Percentiles rank a stretch among this genome's conserved stretches.
phyloP scores from a whole-genome alignment of 306 rosid species.

The Rosa persica region DNA sequence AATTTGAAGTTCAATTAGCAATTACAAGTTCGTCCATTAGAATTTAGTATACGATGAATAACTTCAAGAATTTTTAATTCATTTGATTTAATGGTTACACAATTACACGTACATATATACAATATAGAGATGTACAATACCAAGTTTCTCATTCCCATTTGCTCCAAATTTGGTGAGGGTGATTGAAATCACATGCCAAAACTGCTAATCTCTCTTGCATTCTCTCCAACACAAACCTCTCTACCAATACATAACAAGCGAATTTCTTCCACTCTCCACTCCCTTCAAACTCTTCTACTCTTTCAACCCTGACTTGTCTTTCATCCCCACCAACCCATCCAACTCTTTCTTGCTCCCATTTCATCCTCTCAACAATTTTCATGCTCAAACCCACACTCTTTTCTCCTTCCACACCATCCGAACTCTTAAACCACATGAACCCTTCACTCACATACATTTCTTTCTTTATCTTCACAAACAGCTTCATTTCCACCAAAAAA shows the following conservation, averaged over 20 bases:
- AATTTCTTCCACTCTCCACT: slow-evolving; percentile 36
- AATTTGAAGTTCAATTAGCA: no score
- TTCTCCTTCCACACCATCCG: slow-evolving; percentile 29
- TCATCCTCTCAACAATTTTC: slow-evolving; percentile 58
- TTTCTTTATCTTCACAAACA: slow-evolving; percentile 13
- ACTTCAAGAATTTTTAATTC: no score
- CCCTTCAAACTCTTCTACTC: slow-evolving; percentile 52
- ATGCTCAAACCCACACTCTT: slow-evolving; percentile 48
- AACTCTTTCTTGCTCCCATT: slow-evolving; percentile 40
- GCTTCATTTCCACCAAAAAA: slow-evolving; percentile 39
- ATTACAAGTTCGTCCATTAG: no score
- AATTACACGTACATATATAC: neutral
- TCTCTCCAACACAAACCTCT: slow-evolving; percentile 48
- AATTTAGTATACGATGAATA: no score
- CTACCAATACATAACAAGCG: slow-evolving; percentile 44
- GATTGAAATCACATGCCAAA: slow-evolving; percentile 41
- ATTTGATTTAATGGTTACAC: neutral
- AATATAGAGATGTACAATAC: no score
- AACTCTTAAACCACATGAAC: slow-evolving; percentile 47
- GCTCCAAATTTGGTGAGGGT: slow-evolving; percentile 40
- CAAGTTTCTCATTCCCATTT: slow-evolving; percentile 45
- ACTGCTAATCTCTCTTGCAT: slow-evolving; percentile 35
- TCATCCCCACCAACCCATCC: slow-evolving; percentile 41
- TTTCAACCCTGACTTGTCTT: slow-evolving; percentile 34
- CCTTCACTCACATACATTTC: slow-evolving; percentile 19